These are phyloP conservation scores for Striga asiatica DNA, from an alignment of 257 asterid genomes.

Conservation along the genomic window DNA sequence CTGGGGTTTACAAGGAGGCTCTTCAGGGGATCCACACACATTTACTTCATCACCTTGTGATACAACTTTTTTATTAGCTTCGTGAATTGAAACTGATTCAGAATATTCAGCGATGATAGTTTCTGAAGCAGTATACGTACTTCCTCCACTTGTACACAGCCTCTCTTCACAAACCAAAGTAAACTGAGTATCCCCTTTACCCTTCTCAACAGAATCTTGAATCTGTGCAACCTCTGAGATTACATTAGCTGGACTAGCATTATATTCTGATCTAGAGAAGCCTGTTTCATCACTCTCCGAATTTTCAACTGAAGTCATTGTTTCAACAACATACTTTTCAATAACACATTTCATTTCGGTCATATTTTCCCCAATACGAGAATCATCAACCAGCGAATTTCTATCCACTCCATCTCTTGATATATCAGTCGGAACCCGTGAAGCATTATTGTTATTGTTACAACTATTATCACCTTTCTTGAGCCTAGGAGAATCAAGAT, in stretches of 20 bases:
- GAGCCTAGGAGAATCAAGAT: conserved; percentile 38
- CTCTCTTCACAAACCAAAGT: conserved; percentile 20
- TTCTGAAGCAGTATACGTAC: conserved; percentile 21
- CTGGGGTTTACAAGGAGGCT: conserved; percentile 12
- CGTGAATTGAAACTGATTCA: conserved; percentile 21
- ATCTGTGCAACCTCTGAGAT: conserved; percentile 22
- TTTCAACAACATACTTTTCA: conserved; percentile 19
- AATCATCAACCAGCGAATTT: conserved; percentile 14
- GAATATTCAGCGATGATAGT: conserved; percentile 24
- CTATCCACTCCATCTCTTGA: conserved; percentile 23
- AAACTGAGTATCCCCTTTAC: conserved; percentile 15
- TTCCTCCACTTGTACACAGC: conserved; percentile 13
- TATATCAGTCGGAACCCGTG: conserved; percentile 17
- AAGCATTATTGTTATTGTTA: background rate
- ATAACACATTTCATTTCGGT: conserved; percentile 20
- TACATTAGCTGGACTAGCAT: background rate
- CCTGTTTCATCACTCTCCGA: conserved; percentile 15
- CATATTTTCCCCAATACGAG: conserved; percentile 15
- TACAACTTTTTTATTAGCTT: conserved; percentile 16
- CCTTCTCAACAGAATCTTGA: conserved; percentile 15
- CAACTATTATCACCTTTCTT: conserved; percentile 15
- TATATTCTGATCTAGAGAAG: background rate
- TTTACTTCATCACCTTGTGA: conserved; percentile 11
- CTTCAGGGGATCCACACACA: conserved; percentile 17
- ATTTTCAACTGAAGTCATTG: conserved; percentile 14